Conservation (phyloP, 495 filamentous ascomycete genomes). For the Neurospora sp. region DNA sequence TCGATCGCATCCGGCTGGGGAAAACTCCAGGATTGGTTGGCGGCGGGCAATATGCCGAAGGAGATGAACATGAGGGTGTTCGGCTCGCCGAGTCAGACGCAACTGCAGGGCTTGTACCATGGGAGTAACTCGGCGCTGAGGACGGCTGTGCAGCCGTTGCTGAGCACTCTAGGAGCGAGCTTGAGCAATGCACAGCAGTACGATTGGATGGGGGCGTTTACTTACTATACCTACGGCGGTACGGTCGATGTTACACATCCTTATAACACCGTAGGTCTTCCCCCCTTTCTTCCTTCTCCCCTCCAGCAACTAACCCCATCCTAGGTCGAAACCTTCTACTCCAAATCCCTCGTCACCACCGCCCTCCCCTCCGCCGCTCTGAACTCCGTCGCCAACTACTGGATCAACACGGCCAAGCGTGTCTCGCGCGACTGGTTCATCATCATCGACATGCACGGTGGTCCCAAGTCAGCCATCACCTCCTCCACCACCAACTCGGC, state of each 20-base stretch:
- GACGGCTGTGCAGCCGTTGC: constrained; percentile 27
- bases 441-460: constrained; percentile 36
- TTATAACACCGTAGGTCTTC: constrained; percentile 26
- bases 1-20: constrained; percentile 22
- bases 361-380: constrained; percentile 24
- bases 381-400: constrained; percentile 30
- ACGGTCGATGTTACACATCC: constrained; percentile 32
- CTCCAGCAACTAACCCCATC: neutral
- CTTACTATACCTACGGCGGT: constrained; percentile 30
- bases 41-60: constrained; percentile 24
- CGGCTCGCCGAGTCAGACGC: constrained; percentile 27
- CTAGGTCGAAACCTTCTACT: constrained; percentile 38
- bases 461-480: constrained; percentile 32
- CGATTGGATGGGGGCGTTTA: constrained; percentile 32
- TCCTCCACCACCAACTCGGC: constrained; percentile 17
- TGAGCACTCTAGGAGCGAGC: constrained; percentile 22
- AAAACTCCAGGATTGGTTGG: constrained; percentile 25
- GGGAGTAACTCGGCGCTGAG: constrained; percentile 24
- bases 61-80: constrained; percentile 37
- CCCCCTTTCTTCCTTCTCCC: neutral
- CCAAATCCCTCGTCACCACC: constrained; percentile 32
- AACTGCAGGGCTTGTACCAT: constrained; percentile 33
- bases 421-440: constrained; percentile 32
- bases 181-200: constrained; percentile 26
- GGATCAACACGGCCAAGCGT: constrained; percentile 27